Percentiles rank a stretch among this genome's conserved stretches.
Evolutionary conservation across 495 filamentous ascomycete genomes (phyloP).

Genomic region (Xylaria sp.): DNA sequence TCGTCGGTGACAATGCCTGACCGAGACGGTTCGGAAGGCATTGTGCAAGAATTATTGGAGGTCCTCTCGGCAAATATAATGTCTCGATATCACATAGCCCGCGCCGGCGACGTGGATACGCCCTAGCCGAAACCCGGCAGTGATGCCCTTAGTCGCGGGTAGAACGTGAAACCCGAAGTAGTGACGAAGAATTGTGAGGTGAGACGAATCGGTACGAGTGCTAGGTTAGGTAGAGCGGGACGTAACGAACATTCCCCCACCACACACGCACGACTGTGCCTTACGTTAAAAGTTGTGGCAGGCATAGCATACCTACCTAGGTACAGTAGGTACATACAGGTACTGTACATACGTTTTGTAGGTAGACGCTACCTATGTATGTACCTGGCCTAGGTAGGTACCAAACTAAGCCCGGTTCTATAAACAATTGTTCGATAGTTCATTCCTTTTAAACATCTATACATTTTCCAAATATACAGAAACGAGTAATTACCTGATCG

Average conservation of each 20-base stretch:
- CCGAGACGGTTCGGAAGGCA: conserved; percentile 59
- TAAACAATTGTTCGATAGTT: neutral
- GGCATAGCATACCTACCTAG: no score
- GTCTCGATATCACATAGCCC: conserved; percentile 7
- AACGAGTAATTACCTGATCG: no score
- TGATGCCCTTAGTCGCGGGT: neutral
- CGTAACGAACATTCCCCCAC: neutral
- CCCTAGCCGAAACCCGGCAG: neutral
- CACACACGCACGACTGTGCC: neutral
- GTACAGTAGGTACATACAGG: neutral
- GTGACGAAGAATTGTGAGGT: neutral
- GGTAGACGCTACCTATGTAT: no score
- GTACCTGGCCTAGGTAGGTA: no score
- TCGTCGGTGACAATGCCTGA: conserved; percentile 79
- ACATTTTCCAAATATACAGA: no score
- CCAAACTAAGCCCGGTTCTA: neutral
- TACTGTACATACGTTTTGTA: no score
- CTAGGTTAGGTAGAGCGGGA: conserved; percentile 8
- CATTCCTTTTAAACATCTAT: neutral
- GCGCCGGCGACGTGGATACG: neutral
- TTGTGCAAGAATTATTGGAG: conserved; percentile 40
- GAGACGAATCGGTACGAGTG: neutral
- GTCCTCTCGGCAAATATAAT: conserved; percentile 28
- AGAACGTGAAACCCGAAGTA: neutral
- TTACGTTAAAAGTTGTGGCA: neutral